These are phyloP conservation scores for Populus simonii DNA, from an alignment of 345 rosid species.

Conservation along the genomic window DNA sequence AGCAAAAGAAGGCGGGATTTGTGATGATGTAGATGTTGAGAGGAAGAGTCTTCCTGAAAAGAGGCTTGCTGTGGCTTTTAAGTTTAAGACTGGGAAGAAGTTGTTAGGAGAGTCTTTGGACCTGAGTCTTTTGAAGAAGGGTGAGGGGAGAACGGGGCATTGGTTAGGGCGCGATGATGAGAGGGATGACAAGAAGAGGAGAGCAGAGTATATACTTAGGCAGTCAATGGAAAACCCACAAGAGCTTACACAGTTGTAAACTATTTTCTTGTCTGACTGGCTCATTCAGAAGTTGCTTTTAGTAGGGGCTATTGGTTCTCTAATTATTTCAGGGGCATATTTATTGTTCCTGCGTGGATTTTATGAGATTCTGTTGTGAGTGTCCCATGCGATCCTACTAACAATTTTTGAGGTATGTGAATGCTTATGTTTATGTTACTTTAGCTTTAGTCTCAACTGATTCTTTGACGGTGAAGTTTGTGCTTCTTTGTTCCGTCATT, in stretches of 20 bases:
- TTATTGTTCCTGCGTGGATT: constrained; percentile 11
- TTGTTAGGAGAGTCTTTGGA: constrained; percentile 59
- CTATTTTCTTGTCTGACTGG: constrained; percentile 11
- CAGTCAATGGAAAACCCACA: constrained; percentile 84
- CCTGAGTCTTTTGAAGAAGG: constrained; percentile 51
- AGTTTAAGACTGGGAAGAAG: constrained; percentile 64
- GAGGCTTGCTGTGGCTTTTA: constrained; percentile 51
- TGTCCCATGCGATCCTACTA: constrained; percentile 13
- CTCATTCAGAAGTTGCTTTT: constrained; percentile 22
- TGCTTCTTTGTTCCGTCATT: constrained; percentile 3
- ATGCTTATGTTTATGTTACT: constrained; percentile 18
- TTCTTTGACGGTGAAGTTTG: constrained; percentile 25
- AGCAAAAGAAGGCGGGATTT: constrained; percentile 44
- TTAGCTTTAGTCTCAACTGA: constrained; percentile 20
- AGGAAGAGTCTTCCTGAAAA: constrained; percentile 50
- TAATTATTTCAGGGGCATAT: not conserved
- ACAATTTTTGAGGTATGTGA: constrained; percentile 34
- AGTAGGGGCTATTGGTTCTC: constrained; percentile 15
- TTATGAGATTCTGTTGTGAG: constrained; percentile 10
- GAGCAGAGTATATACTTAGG: constrained; percentile 83
- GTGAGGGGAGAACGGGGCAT: constrained; percentile 37
- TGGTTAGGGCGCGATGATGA: constrained; percentile 65
- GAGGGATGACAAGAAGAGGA: constrained; percentile 92
- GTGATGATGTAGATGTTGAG: constrained; percentile 40
- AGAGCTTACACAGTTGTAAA: constrained; percentile 82